Percentiles rank a stretch among this genome's conserved stretches.
These are phyloP conservation scores for Serendipita indica DNA, from an alignment of 768 basidiomycete genomes.

Conservation along the genomic window DNA sequence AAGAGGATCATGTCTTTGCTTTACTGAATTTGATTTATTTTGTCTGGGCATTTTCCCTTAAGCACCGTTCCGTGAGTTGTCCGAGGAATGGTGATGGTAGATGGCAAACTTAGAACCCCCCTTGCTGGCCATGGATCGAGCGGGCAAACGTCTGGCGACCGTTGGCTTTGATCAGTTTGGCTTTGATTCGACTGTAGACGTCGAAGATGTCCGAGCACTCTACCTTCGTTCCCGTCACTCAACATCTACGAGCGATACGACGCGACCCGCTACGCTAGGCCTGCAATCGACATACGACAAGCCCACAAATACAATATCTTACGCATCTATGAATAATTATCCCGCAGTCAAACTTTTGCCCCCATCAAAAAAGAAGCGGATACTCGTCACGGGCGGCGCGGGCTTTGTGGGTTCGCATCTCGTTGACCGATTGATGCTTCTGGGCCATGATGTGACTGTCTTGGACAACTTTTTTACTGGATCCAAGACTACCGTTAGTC, in stretches of 20 bases:
- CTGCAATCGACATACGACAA: conserved; percentile 76
- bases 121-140: conserved; percentile 45
- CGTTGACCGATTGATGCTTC: conserved; percentile 91
- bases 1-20: conserved; percentile 73
- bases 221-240: conserved; percentile 77
- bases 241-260: conserved; percentile 23
- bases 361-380: conserved; percentile 62
- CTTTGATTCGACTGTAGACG: conserved; percentile 71
- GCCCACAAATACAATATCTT: conserved; percentile 68
- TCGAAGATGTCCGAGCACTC: conserved; percentile 71
- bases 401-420: conserved; percentile 99
- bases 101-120: neutral
- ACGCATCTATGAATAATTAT: conserved; percentile 82
- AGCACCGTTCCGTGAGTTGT: neutral
- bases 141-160: conserved; percentile 54
- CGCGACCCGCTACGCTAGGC: conserved; percentile 37
- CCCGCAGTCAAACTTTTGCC: conserved; percentile 83
- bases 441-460: conserved; percentile 95
- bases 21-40: conserved; percentile 23
- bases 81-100: neutral
- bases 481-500: conserved; percentile 87
- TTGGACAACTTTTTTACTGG: conserved; percentile 99
- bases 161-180: conserved; percentile 82
- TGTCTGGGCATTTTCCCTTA: conserved; percentile 1
- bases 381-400: conserved; percentile 92